Percentiles rank a stretch among this genome's conserved stretches.
phyloP scores from a whole-genome alignment of 306 rosid genomes.

The Trifolium pratense region DNA sequence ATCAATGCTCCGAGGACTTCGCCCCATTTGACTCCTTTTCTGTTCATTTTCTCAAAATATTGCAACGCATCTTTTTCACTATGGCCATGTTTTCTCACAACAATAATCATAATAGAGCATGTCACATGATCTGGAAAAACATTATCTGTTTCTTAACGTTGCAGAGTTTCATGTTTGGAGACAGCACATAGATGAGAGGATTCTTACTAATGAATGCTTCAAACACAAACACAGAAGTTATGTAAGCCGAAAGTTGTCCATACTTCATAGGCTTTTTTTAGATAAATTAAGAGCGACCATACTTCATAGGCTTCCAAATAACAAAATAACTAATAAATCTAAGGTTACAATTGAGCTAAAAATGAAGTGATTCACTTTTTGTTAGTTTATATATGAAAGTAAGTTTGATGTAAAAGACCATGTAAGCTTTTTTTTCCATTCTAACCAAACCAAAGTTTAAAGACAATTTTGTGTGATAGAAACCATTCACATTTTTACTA shows the following conservation, averaged over 20 bases:
- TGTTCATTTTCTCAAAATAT: conserved; percentile 84
- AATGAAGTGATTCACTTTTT: no score
- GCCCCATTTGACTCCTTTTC: conserved; percentile 84
- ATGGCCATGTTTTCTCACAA: conserved; percentile 75
- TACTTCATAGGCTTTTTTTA: neutral
- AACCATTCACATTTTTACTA: no score
- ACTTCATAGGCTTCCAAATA: conserved; percentile 1
- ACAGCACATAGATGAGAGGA: neutral
- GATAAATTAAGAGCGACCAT: no score
- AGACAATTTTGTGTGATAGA: no score
- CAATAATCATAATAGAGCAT: conserved; percentile 69
- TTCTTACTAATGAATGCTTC: neutral
- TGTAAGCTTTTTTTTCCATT: no score
- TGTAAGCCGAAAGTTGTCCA: neutral
- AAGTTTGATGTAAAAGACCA: no score
- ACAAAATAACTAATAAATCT: neutral
- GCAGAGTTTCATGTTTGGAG: conserved; percentile 5
- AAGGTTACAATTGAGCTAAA: neutral
- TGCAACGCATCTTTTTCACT: conserved; percentile 84
- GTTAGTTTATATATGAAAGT: no score
- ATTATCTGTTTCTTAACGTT: conserved; percentile 47
- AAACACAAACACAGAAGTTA: neutral
- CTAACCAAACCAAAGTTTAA: no score
- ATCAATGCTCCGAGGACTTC: conserved; percentile 73
- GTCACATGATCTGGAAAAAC: conserved; percentile 78